These are phyloP conservation scores for Ziziphus jujuba DNA, from an alignment of 306 rosid species.

Conservation along the genomic window DNA sequence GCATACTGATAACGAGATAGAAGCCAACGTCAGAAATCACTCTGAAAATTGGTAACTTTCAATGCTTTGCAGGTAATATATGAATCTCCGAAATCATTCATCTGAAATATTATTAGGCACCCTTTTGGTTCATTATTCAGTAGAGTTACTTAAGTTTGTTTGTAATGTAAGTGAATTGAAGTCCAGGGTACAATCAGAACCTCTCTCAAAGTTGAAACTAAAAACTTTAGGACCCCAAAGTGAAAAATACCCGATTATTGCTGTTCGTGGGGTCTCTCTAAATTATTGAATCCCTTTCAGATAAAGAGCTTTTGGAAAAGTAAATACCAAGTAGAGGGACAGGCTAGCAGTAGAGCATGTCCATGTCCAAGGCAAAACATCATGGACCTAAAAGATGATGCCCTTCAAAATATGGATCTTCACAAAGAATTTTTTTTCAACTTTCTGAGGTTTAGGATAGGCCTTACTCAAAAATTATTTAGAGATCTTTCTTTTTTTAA, in stretches of 20 bases:
- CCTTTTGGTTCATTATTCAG: not conserved
- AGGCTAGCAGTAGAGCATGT: slow-evolving; percentile 50
- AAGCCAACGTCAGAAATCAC: not conserved
- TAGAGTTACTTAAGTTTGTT: not conserved
- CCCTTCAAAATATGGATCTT: slow-evolving; percentile 27
- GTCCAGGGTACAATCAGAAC: not conserved
- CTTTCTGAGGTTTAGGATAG: slow-evolving; percentile 6
- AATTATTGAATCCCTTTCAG: slow-evolving; percentile 47
- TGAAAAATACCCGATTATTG: slow-evolving; percentile 19
- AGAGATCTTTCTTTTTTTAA: slow-evolving; percentile 14
- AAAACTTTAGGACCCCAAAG: slow-evolving; percentile 21
- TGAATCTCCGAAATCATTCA: not conserved
- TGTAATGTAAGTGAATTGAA: not conserved
- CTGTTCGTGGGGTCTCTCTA: slow-evolving; percentile 44
- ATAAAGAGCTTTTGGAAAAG: slow-evolving; percentile 42
- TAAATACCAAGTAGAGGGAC: slow-evolving; percentile 36
- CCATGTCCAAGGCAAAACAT: slow-evolving; percentile 38
- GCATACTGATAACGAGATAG: not conserved
- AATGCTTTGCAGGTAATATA: not conserved
- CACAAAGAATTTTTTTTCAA: slow-evolving; percentile 12
- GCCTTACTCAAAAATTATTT: slow-evolving; percentile 26
- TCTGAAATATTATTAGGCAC: not conserved
- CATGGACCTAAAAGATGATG: slow-evolving; percentile 35
- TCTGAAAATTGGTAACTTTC: not conserved
- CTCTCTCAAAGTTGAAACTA: not conserved